Evolutionary conservation across 2,329 filamentous ascomycete species (phyloP).

Genomic region (Fusarium incarnatum): DNA sequence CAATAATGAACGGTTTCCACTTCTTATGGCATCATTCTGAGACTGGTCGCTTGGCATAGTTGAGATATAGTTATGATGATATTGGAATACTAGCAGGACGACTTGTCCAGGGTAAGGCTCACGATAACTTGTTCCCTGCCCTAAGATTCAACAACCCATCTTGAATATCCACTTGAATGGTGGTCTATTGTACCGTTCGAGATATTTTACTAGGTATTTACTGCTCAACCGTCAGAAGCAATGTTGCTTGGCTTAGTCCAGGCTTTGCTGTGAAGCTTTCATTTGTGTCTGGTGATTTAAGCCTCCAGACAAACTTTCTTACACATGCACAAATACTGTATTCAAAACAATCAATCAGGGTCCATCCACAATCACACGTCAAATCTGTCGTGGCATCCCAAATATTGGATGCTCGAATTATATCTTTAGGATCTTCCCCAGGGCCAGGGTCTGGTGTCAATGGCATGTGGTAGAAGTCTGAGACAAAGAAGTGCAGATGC

Average conservation of each 20-base stretch:
- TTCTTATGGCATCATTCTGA: slow-evolving; percentile 5
- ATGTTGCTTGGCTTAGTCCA: neutral
- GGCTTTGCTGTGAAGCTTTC: neutral
- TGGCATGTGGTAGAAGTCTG: slow-evolving; percentile 35
- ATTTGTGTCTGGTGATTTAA: slow-evolving; percentile 6
- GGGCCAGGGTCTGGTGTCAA: slow-evolving; percentile 38
- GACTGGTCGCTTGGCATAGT: neutral
- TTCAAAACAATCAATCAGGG: slow-evolving; percentile 19
- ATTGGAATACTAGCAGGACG: neutral
- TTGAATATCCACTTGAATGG: neutral
- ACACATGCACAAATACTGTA: neutral
- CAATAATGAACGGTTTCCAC: slow-evolving; percentile 29
- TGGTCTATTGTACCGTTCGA: neutral
- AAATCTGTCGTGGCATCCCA: slow-evolving; percentile 8
- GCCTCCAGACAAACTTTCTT: neutral
- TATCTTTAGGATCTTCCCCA: slow-evolving; percentile 5
- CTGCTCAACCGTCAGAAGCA: neutral
- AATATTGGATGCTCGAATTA: neutral
- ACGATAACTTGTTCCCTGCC: neutral
- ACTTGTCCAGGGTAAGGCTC: neutral
- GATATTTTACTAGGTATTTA: neutral
- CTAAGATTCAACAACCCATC: neutral
- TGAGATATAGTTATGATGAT: neutral
- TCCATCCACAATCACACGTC: slow-evolving; percentile 36
- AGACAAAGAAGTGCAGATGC: slow-evolving; percentile 30